Evolutionary conservation across 257 asterid genomes (phyloP), one percentile per base, ranked within the genome.

Genomic region (Petrea volubilis): DNA sequence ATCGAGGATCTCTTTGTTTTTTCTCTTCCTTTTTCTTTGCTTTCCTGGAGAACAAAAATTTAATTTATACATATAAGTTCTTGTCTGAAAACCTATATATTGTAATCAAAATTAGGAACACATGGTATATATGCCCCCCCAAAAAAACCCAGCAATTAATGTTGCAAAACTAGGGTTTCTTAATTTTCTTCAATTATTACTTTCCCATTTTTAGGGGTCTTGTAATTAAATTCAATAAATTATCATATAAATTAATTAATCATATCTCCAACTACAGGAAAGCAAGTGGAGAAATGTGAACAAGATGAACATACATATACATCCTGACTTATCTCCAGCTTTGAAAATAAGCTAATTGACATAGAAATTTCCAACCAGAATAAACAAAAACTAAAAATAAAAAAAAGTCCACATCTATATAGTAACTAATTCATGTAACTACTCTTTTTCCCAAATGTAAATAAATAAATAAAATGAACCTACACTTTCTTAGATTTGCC

Each of bases 401-500:
- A 28, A 60, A 67, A 83, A 62, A 73, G 82, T 79, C 82, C 57
- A 70, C 60, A 72, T 17, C 64, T 55, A 36, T 44, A 62, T 51
- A 57, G 38, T 72, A 61, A 68, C 38, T 46, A 46, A 62, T 34
- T 57, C 61, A 71, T 47, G 59, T 6, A 66, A 58, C 41, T 78
- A 59, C 41, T 57, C 58, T 28, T 38, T 50, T 36, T 34, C 59
- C 66, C 60, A 76, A 75, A 17, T 56, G 41, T n/a, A 47, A 40
- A 46, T 58, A 60, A 68, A 29, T 17, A 7, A 46, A 27, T 12
- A 24, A 47, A 43, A 67, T 38, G 71, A 71, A 70, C 92, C 68
- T 87, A 87, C 97, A 74, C 78, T 79, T 87, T 82, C 84, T 80
- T 83, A 17, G 90, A 68, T 81, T 84, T 87, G 27, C 74, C 90